Evolutionary conservation across 106 monocot species (phyloP).

Genomic region (Iris macrosiphon): DNA sequence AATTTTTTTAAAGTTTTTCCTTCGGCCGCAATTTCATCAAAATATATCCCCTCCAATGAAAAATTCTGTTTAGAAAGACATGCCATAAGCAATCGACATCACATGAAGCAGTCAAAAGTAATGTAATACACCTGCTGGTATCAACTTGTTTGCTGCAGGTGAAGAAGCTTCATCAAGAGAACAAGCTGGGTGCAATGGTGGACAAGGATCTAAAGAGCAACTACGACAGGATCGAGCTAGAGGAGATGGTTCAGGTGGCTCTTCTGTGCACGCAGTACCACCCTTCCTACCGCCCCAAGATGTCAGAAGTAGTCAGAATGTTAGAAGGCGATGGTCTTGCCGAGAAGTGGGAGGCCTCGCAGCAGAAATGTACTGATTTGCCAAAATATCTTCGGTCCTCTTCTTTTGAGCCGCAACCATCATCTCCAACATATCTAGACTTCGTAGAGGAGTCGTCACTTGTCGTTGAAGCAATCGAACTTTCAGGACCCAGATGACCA

Average conservation of each 20-base stretch:
- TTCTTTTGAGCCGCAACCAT: constrained; percentile 31
- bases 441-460: constrained; percentile 63
- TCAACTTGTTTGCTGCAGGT: constrained; percentile 34
- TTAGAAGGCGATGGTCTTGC: constrained; percentile 91
- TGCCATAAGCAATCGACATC: too few relatives aligned
- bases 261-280: constrained; percentile 83
- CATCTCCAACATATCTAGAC: constrained; percentile 43
- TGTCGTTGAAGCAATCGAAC: constrained; percentile 76
- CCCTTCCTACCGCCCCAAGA: constrained; percentile 82
- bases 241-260: constrained; percentile 95
- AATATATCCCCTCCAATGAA: too few relatives aligned
- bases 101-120: too few relatives aligned
- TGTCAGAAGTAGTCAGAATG: constrained; percentile 94
- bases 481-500: constrained; percentile 89
- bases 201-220: constrained; percentile 78
- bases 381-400: constrained; percentile 33
- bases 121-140: too few relatives aligned
- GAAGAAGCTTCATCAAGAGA: constrained; percentile 81
- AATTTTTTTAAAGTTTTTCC: too few relatives aligned
- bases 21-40: too few relatives aligned
- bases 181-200: constrained; percentile 59
- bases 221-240: constrained; percentile 66
- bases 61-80: too few relatives aligned
- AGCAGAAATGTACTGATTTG: constrained; percentile 24
- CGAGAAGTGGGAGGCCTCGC: constrained; percentile 87